These are phyloP conservation scores for Ceratocystis smalleyi DNA, from an alignment of 2,329 filamentous ascomycete genomes.

Conservation along the genomic window DNA sequence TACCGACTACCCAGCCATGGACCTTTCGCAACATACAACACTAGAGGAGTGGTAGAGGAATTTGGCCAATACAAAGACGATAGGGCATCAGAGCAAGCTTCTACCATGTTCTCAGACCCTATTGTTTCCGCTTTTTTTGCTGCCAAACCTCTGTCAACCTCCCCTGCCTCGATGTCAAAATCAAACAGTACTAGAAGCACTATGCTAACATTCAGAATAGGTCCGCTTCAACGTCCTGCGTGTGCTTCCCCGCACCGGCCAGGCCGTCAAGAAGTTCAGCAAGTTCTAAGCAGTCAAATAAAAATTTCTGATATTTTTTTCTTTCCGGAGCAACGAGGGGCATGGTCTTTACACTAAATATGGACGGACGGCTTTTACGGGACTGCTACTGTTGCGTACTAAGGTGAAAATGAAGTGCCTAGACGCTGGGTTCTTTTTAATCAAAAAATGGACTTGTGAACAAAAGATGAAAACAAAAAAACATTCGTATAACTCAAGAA, in stretches of 20 bases:
- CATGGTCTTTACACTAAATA: constrained; percentile 25
- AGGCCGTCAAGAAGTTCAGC: constrained; percentile 92
- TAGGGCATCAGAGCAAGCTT: neutral
- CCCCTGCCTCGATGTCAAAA: neutral
- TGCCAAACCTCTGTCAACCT: neutral
- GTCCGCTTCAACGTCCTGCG: constrained; percentile 99
- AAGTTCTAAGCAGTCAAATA: constrained; percentile 66
- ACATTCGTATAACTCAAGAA: constrained; percentile 8
- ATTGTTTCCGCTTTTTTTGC: neutral
- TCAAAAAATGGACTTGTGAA: constrained; percentile 17
- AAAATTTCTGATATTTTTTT: constrained; percentile 33
- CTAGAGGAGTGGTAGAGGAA: neutral
- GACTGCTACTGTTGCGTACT: constrained; percentile 14
- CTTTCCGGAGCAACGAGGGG: constrained; percentile 29
- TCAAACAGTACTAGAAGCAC: neutral
- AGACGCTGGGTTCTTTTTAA: constrained; percentile 16
- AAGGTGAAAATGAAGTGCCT: constrained; percentile 17
- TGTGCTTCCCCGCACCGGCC: constrained; percentile 92
- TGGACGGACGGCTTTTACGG: constrained; percentile 18
- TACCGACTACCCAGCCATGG: constrained; percentile 22
- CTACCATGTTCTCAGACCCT: neutral
- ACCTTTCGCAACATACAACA: neutral
- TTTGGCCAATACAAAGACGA: neutral
- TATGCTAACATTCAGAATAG: constrained; percentile 30
- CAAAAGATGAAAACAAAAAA: constrained; percentile 16